These are phyloP conservation scores for Allomyces macrogynus DNA, from an alignment of 192 early-diverging fungal genomes.

Conservation along the genomic window DNA sequence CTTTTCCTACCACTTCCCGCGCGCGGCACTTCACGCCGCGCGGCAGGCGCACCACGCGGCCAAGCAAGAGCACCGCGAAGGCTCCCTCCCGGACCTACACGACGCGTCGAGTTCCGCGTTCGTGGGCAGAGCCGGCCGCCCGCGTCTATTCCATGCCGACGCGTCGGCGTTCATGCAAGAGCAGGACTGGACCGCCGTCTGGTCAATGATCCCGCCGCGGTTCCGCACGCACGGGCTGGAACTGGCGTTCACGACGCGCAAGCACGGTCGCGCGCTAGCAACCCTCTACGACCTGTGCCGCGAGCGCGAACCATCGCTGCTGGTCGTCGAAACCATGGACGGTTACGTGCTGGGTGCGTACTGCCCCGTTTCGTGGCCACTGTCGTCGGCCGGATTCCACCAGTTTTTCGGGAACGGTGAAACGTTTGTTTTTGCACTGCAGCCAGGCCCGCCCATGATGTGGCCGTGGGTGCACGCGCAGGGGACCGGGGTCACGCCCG, in stretches of 20 bases:
- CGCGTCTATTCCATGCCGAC: background rate
- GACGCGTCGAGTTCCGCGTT: background rate
- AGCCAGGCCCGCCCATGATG: conserved; percentile 3
- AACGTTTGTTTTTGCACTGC: conserved; percentile 21
- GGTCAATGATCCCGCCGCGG: conserved; percentile 22
- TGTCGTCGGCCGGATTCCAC: conserved; percentile 6
- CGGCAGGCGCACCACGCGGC: background rate
- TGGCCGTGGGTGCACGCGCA: background rate
- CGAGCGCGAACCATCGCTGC: conserved; percentile 11
- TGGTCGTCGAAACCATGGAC: conserved; percentile 14
- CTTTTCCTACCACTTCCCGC: background rate
- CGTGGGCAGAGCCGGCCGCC: background rate
- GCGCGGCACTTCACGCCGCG: background rate
- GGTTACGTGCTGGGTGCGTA: conserved; percentile 21
- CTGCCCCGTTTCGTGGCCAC: conserved; percentile 12
- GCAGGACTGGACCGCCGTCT: conserved; percentile 21
- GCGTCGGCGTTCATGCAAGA: conserved; percentile 9
- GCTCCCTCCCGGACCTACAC: background rate
- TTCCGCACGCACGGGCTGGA: conserved; percentile 15
- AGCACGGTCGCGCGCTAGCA: conserved; percentile 15
- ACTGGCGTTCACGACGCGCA: conserved; percentile 20
- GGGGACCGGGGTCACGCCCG: background rate
- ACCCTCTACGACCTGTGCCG: conserved; percentile 12
- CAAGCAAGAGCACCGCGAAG: background rate
- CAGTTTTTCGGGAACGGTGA: conserved; percentile 23